Evolutionary conservation across 306 rosid species (phyloP).

Genomic region (Quercus parvula): DNA sequence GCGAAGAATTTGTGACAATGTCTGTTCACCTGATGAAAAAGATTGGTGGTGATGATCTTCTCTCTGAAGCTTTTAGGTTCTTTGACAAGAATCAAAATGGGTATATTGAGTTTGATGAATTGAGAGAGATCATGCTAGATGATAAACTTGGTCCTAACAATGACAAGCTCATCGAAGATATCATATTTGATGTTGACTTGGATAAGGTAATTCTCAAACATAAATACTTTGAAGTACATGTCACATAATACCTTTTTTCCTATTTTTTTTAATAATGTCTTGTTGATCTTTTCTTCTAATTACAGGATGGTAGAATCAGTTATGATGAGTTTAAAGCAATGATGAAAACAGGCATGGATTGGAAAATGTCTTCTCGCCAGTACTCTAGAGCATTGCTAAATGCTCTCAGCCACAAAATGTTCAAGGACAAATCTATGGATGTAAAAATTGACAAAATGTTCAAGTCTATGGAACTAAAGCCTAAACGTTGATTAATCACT

Average conservation of each 20-base stretch:
- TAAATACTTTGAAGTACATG: not conserved
- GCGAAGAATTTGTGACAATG: constrained; percentile 81
- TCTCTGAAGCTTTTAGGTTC: constrained; percentile 66
- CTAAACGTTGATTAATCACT: not conserved
- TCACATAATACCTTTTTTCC: not conserved
- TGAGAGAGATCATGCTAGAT: constrained; percentile 65
- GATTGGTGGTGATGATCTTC: constrained; percentile 70
- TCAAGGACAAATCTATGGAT: constrained; percentile 51
- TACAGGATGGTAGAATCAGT: constrained; percentile 82
- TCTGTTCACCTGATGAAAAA: constrained; percentile 66
- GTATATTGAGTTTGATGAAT: constrained; percentile 84
- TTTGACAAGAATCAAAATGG: constrained; percentile 80
- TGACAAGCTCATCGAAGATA: constrained; percentile 70
- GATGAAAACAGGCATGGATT: constrained; percentile 85
- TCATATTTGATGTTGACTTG: constrained; percentile 76
- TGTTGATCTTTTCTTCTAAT: not conserved
- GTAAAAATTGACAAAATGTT: not conserved
- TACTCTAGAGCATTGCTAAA: constrained; percentile 80
- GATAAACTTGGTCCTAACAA: constrained; percentile 31
- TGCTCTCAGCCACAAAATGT: constrained; percentile 73
- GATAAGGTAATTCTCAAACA: constrained; percentile 61
- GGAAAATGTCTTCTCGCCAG: constrained; percentile 96
- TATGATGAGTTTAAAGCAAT: constrained; percentile 80
- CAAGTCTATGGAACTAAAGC: too few relatives aligned
- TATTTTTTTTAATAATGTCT: not conserved